Evolutionary conservation across 2,329 filamentous ascomycete genomes (phyloP).

Genomic region (Microcera coccophila): DNA sequence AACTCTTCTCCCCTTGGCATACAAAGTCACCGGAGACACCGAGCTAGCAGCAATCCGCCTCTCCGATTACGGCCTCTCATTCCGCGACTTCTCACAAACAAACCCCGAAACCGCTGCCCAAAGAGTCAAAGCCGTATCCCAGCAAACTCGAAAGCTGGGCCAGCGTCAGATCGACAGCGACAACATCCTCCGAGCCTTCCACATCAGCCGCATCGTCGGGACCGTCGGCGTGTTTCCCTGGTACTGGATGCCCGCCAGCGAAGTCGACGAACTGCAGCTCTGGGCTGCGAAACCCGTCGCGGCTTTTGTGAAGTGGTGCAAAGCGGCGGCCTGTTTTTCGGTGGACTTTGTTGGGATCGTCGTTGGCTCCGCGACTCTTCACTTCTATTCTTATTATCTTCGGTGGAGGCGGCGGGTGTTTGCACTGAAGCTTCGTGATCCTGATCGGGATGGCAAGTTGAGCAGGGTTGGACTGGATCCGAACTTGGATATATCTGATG

Average conservation of each 20-base stretch:
- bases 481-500: slow-evolving; percentile 5
- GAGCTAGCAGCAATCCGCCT: slow-evolving; percentile 13
- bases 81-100: slow-evolving; percentile 2
- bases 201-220: slow-evolving; percentile 19
- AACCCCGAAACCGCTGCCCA: slow-evolving; percentile 5
- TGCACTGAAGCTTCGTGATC: not conserved
- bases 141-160: slow-evolving; percentile 8
- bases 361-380: slow-evolving; percentile 8
- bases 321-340: slow-evolving; percentile 3
- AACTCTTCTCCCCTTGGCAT: slow-evolving; percentile 14
- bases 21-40: not conserved
- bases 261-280: slow-evolving; percentile 12
- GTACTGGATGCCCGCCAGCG: slow-evolving; percentile 21
- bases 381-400: not conserved
- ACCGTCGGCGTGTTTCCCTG: slow-evolving; percentile 21
- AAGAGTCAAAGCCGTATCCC: slow-evolving; percentile 5
- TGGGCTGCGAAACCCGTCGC: slow-evolving; percentile 17
- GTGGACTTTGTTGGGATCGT: slow-evolving; percentile 1
- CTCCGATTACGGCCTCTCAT: slow-evolving; percentile 18
- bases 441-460: slow-evolving; percentile 1
- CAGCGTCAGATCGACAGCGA: slow-evolving; percentile 11
- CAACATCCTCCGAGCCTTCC: slow-evolving; percentile 6
- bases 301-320: slow-evolving; percentile 1
- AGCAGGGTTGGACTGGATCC: slow-evolving; percentile 14
- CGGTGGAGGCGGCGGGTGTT: not conserved